These are phyloP conservation scores for Fragaria vesca DNA, from an alignment of 306 rosid genomes.

Conservation along the genomic window DNA sequence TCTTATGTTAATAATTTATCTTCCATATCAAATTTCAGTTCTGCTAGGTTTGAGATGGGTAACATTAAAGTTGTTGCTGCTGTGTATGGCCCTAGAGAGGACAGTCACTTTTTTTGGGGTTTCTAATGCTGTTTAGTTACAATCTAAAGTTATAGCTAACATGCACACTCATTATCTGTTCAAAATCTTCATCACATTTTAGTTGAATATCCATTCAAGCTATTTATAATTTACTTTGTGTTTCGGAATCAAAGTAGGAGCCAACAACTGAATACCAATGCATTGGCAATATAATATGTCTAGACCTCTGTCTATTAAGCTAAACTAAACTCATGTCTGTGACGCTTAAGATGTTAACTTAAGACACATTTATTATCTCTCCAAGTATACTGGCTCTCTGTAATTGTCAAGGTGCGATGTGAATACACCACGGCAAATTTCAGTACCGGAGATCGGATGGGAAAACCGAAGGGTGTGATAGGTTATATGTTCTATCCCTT, in stretches of 20 bases:
- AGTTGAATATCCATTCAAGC: background rate
- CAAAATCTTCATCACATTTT: background rate
- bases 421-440: slow-evolving; percentile 94
- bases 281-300: slow-evolving; percentile 48
- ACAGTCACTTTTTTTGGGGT: slow-evolving; percentile 1
- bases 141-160: background rate
- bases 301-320: background rate
- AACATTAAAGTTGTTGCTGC: slow-evolving; percentile 92
- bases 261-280: slow-evolving; percentile 64
- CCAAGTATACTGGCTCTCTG: background rate
- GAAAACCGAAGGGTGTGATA: slow-evolving; percentile 90
- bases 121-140: background rate
- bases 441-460: slow-evolving; percentile 88
- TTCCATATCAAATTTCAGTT: slow-evolving; percentile 41
- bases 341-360: background rate
- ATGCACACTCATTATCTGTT: background rate
- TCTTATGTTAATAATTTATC: background rate
- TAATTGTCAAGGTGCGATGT: slow-evolving; percentile 61
- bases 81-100: slow-evolving; percentile 95
- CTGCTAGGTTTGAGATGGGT: slow-evolving; percentile 91
- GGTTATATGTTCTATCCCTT: slow-evolving; percentile 39
- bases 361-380: background rate
- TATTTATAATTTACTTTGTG: background rate
- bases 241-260: slow-evolving; percentile 76
- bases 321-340: slow-evolving; percentile 4